These are phyloP conservation scores for Coelastrella sp. DNA, from an alignment of 139 green algal species.

Conservation along the genomic window DNA sequence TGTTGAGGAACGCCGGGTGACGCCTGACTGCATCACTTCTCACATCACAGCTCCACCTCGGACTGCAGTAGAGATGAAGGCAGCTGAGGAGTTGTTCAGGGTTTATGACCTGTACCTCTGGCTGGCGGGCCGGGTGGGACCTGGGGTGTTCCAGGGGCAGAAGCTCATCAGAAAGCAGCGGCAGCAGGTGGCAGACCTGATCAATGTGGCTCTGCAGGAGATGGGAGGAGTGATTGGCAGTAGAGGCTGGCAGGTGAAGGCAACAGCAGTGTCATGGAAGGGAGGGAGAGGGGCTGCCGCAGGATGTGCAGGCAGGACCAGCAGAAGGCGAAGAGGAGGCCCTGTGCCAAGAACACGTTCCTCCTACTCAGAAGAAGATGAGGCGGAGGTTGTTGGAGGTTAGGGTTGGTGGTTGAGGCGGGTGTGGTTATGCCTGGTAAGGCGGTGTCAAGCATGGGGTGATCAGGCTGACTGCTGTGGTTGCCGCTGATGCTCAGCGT, in stretches of 20 bases:
- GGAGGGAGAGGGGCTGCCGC: too few species aligned
- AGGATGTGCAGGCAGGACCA: too few species aligned
- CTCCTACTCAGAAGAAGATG: too few species aligned
- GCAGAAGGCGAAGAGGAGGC: too few species aligned
- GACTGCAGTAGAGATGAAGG: constrained; percentile 42
- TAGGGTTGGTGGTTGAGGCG: too few species aligned
- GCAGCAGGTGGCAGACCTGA: constrained; percentile 4
- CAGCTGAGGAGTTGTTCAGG: constrained; percentile 54
- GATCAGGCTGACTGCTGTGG: too few species aligned
- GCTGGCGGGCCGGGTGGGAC: constrained; percentile 29
- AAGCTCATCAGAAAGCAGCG: constrained; percentile 8
- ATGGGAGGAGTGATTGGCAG: constrained; percentile 9
- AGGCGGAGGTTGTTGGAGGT: too few species aligned
- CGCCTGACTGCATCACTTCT: constrained; percentile 20
- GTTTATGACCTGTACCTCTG: constrained; percentile 67
- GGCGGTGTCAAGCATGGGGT: too few species aligned
- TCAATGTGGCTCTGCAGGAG: constrained; percentile 5
- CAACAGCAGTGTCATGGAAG: background rate
- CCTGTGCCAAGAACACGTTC: too few species aligned
- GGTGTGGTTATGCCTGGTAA: too few species aligned
- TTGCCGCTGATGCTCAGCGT: too few species aligned
- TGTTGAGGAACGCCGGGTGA: background rate
- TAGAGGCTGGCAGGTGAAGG: background rate
- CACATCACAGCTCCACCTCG: background rate
- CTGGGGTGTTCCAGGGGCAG: constrained; percentile 10